Conservation (phyloP, 2,329 filamentous ascomycete genomes). For the Aspergillus phoenicis region DNA sequence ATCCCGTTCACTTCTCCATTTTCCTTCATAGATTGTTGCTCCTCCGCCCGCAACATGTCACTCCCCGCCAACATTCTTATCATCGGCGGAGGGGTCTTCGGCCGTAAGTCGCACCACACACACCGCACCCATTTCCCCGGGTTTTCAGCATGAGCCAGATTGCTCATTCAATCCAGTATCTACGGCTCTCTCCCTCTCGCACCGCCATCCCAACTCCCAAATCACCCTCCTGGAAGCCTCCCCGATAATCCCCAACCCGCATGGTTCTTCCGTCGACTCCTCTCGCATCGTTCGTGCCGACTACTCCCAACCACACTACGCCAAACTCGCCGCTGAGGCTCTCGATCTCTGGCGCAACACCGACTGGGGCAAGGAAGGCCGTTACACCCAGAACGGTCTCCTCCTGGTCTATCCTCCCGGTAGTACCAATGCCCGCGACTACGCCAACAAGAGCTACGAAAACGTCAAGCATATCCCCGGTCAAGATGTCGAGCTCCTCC, state of each 20-base stretch:
- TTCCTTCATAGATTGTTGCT: too few species aligned
- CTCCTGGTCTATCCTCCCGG: conserved; percentile 42
- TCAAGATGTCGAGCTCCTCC: conserved; percentile 38
- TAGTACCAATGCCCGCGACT: conserved; percentile 34
- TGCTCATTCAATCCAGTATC: conserved; percentile 47
- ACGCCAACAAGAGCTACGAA: conserved; percentile 43
- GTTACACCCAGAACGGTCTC: conserved; percentile 49
- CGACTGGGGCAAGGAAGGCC: conserved; percentile 47
- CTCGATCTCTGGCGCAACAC: conserved; percentile 66
- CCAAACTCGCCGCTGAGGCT: conserved; percentile 70
- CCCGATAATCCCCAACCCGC: conserved; percentile 58
- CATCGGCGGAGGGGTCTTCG: conserved; percentile 48
- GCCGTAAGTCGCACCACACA: conserved; percentile 36
- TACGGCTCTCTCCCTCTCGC: conserved; percentile 70
- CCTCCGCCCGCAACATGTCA: conserved; percentile 23
- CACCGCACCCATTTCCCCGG: neutral
- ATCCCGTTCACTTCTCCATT: neutral
- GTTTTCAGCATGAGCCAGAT: neutral
- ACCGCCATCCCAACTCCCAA: conserved; percentile 54
- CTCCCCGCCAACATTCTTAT: conserved; percentile 44
- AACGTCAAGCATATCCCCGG: conserved; percentile 42
- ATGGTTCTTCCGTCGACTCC: conserved; percentile 62
- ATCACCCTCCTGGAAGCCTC: conserved; percentile 63
- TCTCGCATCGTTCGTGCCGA: conserved; percentile 70
- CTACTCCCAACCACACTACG: conserved; percentile 79